Evolutionary conservation across 2,329 filamentous ascomycete species (phyloP).

Genomic region (Pleoardoris graminearum): DNA sequence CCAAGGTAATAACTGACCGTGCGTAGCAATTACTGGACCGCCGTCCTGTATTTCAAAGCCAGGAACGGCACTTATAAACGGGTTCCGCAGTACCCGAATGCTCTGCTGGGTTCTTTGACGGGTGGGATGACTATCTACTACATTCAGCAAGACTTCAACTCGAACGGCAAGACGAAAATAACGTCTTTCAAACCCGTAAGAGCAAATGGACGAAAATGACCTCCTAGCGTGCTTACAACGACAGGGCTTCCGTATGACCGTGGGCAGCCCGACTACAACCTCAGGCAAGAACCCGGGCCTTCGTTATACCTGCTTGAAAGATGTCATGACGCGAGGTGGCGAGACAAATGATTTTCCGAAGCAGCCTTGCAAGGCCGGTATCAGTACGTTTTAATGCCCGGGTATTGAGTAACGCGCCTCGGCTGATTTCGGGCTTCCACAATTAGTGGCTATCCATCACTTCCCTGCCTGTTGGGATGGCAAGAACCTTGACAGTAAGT

Average conservation of each 20-base stretch:
- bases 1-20: not conserved
- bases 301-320: slow-evolving; percentile 31
- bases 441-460: slow-evolving; percentile 35
- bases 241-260: slow-evolving; percentile 39
- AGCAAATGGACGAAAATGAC: not conserved
- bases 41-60: slow-evolving; percentile 35
- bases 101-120: slow-evolving; percentile 29
- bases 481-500: slow-evolving; percentile 49
- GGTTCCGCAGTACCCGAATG: slow-evolving; percentile 29
- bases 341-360: slow-evolving; percentile 33
- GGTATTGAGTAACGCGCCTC: too few relatives aligned
- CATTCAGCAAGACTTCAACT: slow-evolving; percentile 43
- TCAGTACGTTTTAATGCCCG: too few relatives aligned
- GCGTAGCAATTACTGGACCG: slow-evolving; percentile 24
- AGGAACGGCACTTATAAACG: slow-evolving; percentile 34
- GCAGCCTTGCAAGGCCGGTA: slow-evolving; percentile 29
- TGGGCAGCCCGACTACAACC: slow-evolving; percentile 37
- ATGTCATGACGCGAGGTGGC: slow-evolving; percentile 35
- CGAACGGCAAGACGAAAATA: slow-evolving; percentile 36
- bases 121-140: slow-evolving; percentile 41
- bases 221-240: not conserved
- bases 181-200: slow-evolving; percentile 25
- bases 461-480: slow-evolving; percentile 60
- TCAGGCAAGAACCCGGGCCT: slow-evolving; percentile 24
- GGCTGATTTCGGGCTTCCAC: too few relatives aligned